Conservation (phyloP, 164 flowering plant species). For the Nymphaea thermarum region DNA sequence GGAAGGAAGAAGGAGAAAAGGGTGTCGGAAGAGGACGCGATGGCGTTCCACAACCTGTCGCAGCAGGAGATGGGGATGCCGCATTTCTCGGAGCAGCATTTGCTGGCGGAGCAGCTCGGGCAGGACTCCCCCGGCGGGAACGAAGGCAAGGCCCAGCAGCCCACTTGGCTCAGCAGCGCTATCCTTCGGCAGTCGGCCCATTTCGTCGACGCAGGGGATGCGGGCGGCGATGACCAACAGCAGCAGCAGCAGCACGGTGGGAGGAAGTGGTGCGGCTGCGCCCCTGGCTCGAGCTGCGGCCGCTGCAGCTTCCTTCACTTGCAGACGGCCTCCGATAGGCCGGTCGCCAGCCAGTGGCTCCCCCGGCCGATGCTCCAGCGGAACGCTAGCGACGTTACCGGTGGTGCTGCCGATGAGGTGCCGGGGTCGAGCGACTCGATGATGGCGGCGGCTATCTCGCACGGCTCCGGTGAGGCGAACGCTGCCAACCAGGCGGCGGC, state of each 20-base stretch:
- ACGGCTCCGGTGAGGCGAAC: constrained; percentile 2
- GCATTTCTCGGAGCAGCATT: constrained; percentile 25
- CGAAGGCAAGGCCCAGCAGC: constrained; percentile 12
- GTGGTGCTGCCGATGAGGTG: constrained; percentile 2
- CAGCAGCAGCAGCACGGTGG: neutral
- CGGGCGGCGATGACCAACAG: neutral
- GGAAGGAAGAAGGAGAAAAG: constrained; percentile 1
- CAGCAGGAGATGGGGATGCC: constrained; percentile 37
- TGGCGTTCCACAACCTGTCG: constrained; percentile 22
- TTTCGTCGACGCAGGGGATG: neutral
- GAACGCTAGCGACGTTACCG: constrained; percentile 11
- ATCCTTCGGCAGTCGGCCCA: constrained; percentile 27
- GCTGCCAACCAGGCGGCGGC: neutral
- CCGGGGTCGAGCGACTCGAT: constrained; percentile 16
- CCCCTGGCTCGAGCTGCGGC: constrained; percentile 8
- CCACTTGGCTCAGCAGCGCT: constrained; percentile 51
- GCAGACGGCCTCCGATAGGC: constrained; percentile 25
- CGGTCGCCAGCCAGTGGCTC: constrained; percentile 9
- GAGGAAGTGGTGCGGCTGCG: neutral
- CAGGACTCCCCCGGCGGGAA: constrained; percentile 4
- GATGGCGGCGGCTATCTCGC: constrained; percentile 16
- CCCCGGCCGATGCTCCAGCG: constrained; percentile 8
- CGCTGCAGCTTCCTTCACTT: constrained; percentile 35
- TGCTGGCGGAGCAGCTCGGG: constrained; percentile 9
- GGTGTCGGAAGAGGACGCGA: constrained; percentile 9